phyloP scores from a whole-genome alignment of 371 early-diverging fungal genomes.

The Cokeromyces recurvatus region DNA sequence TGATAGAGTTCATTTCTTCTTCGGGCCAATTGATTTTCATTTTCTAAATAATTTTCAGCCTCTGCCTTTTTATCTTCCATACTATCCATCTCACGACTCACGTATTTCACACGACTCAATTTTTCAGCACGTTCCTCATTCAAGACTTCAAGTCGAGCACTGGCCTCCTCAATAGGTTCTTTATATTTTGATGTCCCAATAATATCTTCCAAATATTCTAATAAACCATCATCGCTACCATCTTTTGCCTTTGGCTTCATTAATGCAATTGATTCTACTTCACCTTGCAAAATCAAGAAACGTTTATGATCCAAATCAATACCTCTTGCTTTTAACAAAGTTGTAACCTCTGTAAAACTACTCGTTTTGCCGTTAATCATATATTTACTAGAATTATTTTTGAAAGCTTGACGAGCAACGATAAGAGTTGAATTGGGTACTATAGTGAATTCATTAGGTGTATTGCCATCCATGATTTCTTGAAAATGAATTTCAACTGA shows the following conservation, averaged over 20 bases:
- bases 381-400: slow-evolving; percentile 75
- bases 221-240: slow-evolving; percentile 93
- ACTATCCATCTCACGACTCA: slow-evolving; percentile 75
- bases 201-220: slow-evolving; percentile 99
- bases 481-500: slow-evolving; percentile 95
- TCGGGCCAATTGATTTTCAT: slow-evolving; percentile 73
- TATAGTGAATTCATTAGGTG: slow-evolving; percentile 52
- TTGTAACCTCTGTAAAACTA: slow-evolving; percentile 82
- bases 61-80: slow-evolving; percentile 81
- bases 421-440: slow-evolving; percentile 73
- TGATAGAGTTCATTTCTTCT: slow-evolving; percentile 79
- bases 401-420: slow-evolving; percentile 77
- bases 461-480: slow-evolving; percentile 77
- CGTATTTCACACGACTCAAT: slow-evolving; percentile 79
- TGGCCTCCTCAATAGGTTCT: slow-evolving; percentile 79
- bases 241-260: slow-evolving; percentile 97
- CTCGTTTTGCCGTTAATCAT: slow-evolving; percentile 71
- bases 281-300: slow-evolving; percentile 99
- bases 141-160: slow-evolving; percentile 62
- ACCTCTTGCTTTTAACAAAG: slow-evolving; percentile 82
- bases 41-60: slow-evolving; percentile 74
- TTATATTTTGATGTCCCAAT: slow-evolving; percentile 96
- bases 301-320: slow-evolving; percentile 99
- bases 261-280: slow-evolving; percentile 98
- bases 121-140: slow-evolving; percentile 80